These are phyloP conservation scores for Myxozyma melibiosi DNA, from an alignment of 805 yeast species.

Conservation along the genomic window DNA sequence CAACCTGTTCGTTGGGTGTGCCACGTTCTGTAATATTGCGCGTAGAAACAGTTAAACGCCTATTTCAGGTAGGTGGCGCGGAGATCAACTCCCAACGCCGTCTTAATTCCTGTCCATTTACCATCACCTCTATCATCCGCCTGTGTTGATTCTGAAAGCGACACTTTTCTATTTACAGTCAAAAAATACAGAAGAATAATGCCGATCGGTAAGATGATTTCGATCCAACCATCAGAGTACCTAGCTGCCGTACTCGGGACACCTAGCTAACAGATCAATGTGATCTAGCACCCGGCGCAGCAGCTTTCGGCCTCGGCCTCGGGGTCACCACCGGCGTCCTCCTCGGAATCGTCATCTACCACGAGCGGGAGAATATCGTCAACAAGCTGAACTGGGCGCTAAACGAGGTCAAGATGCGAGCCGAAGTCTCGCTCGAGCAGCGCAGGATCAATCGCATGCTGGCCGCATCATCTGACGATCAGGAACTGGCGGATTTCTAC, in stretches of 20 bases:
- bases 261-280: not conserved
- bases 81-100: too few relatives aligned
- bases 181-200: not conserved
- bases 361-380: conserved; percentile 14
- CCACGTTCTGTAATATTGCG: too few relatives aligned
- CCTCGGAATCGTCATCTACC: conserved; percentile 12
- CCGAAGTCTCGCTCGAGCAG: not conserved
- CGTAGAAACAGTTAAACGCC: too few relatives aligned
- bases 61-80: too few relatives aligned
- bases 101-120: too few relatives aligned
- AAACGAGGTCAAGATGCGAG: not conserved
- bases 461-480: conserved; percentile 10
- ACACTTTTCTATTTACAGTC: not conserved
- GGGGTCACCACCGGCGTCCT: conserved; percentile 17
- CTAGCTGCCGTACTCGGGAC: not conserved
- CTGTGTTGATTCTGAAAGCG: not conserved
- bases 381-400: not conserved
- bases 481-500: conserved; percentile 17
- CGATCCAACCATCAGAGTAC: too few relatives aligned
- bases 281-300: not conserved
- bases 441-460: conserved; percentile 8
- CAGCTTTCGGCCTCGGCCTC: conserved; percentile 10
- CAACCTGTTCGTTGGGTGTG: too few relatives aligned
- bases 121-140: too few relatives aligned
- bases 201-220: not conserved